Base-by-base conservation (phyloP, 169 alveolate genomes). In the Plasmodium coatneyi region DNA sequence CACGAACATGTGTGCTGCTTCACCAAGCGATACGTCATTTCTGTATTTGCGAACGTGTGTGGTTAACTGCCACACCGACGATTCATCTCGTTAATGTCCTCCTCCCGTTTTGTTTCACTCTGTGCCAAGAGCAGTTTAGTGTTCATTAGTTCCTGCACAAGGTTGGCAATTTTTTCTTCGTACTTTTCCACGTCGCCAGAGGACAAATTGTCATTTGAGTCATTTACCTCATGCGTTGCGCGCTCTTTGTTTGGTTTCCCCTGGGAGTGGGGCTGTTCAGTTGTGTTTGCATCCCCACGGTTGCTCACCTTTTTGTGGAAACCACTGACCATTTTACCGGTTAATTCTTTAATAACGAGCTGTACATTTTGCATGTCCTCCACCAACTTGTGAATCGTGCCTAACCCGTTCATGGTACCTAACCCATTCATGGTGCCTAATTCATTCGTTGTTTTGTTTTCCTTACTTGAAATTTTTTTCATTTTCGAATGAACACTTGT, bases 81-180 rank as follows among this genome's bases (percentile, higher is more conserved):
- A 36, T 82, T 82, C 19, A 82, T 56, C 54, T 82, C 91, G 30
- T 82, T 82, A 28, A 82, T 60, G 9, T 82, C 91, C 72, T 56
- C 60, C 54, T 82, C 91, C 14, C 91, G n/a, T 16, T 56, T 36
- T 56, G 91, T 82, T 28, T 82, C 91, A 46, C 91, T 82, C 30
- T 82, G 81, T 19, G 91, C 91, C 14, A 82, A 60, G 16, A 60
- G 54, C 71, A 82, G 41, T 32, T 82, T 82, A 34, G 91, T 82
- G 43, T 82, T 66, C 81, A 82, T 28, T 4, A 82, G 60, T 39
- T 82, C 91, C 2, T 12, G 34, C 30, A 56, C 91, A 34, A 82
- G 80, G 19, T 60, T 76, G 0, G 79, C 19, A 16, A 82, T 56
- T 82, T 82, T 22, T 22, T 34, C 36, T 19, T 80, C 74, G 66